Base-by-base conservation (phyloP, 179 eudicot genomes). In the Vitellaria paradoxa region DNA sequence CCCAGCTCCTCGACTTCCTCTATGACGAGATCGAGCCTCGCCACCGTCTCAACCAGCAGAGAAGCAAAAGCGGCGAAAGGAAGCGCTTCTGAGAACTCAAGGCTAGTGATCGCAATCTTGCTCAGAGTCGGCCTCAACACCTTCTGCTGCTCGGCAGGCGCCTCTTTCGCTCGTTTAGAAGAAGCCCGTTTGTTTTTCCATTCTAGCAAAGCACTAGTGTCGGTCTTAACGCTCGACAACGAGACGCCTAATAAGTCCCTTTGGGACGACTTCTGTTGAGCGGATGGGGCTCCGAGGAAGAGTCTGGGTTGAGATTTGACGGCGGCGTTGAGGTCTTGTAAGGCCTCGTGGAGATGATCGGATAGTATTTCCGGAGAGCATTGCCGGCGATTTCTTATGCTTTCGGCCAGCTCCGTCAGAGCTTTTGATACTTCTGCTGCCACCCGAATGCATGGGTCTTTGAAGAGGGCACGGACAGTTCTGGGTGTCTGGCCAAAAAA, bases 1-100 rank as follows among this genome's bases (percentile, higher is more conserved):
- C 86, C 86, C 10, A 88, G 85, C 81, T 86, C 91, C 70, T 88
- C 89, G 6, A 86, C 89, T 79, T 86, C 91, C 70, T 88, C 89
- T 20, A 88, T 88, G 61, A 88, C 88, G 12, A 21, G 81, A 72
- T 84, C 91, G 61, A 88, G 84, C 70, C 86, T 75, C 3, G 89
- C 91, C 46, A 88, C 91, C 1, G 80, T 79, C 89, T 88, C 91
- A 67, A 88, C 88, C 69, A 88, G 53, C 74, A 86, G 63, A 7
- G 89, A 86, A 42, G 86, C 89, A 71, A 88, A 88, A 0, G 91
- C 88, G 0, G 91, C 89, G 6, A 88, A 88, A 12, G 89, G 91
- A 14, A 88, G 83, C 17, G 91, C 89, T 78, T 88, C 88, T 0
- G 91, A 85, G 53, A 88, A 88, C 80, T 86, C 91, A 17, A 88